A percentile compares a stretch with the other conserved stretches of the same genome.
phyloP scores from a whole-genome alignment of 768 basidiomycete species.

The Lentinula aciculospora region DNA sequence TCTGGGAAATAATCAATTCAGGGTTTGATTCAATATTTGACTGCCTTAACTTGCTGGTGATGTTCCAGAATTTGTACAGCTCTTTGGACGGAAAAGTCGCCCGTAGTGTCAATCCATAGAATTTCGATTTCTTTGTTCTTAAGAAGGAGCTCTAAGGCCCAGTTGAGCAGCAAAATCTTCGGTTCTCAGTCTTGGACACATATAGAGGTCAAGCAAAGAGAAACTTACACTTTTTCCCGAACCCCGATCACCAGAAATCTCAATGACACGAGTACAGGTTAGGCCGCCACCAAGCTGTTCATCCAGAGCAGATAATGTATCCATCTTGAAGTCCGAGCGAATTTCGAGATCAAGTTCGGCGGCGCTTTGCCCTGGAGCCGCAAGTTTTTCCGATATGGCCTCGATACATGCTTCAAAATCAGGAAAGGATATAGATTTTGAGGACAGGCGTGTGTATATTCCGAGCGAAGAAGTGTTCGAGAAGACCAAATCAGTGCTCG shows the following conservation, averaged over 20 bases:
- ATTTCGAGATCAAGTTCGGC: slow-evolving; percentile 17
- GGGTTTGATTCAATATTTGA: not conserved
- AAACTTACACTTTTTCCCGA: slow-evolving; percentile 65
- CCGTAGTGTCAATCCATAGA: slow-evolving; percentile 70
- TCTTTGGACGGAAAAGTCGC: slow-evolving; percentile 55
- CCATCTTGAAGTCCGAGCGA: slow-evolving; percentile 19
- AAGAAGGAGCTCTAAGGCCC: slow-evolving; percentile 49
- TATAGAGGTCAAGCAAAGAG: not conserved
- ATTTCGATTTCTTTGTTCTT: slow-evolving; percentile 29
- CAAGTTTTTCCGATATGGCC: slow-evolving; percentile 33
- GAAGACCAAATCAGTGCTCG: not conserved
- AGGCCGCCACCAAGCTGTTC: slow-evolving; percentile 40
- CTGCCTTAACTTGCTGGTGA: slow-evolving; percentile 11
- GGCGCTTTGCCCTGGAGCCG: slow-evolving; percentile 36
- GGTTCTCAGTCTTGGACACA: not conserved
- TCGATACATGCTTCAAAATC: slow-evolving; percentile 38
- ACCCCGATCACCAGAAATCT: slow-evolving; percentile 60
- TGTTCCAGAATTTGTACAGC: slow-evolving; percentile 32
- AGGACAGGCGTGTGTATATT: slow-evolving; percentile 45
- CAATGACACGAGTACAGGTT: slow-evolving; percentile 48
- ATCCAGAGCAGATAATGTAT: slow-evolving; percentile 47
- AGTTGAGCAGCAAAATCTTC: slow-evolving; percentile 59
- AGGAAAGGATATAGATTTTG: slow-evolving; percentile 39
- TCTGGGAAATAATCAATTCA: slow-evolving; percentile 4
- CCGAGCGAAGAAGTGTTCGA: slow-evolving; percentile 28